Evolutionary conservation across 352 stramenopile species (phyloP).

Genomic region (Phytophthora macrochlamydospora): DNA sequence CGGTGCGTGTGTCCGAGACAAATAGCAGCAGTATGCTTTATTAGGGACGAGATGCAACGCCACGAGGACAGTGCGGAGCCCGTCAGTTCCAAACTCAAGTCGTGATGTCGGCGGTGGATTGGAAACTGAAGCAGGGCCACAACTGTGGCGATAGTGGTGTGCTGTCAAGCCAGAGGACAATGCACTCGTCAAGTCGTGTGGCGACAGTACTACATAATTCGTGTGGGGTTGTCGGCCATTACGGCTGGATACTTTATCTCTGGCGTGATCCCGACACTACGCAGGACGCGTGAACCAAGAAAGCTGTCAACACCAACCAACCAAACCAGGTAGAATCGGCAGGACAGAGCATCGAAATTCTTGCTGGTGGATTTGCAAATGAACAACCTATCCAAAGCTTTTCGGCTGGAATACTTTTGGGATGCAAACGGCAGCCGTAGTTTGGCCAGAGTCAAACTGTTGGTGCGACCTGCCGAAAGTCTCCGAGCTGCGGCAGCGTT

Average conservation of each 20-base stretch:
- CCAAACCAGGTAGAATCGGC: too few relatives aligned
- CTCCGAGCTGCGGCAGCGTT: background rate
- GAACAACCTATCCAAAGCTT: too few relatives aligned
- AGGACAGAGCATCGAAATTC: too few relatives aligned
- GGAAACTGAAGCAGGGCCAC: background rate
- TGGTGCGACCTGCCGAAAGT: background rate
- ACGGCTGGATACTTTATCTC: constrained; percentile 13
- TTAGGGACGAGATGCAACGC: background rate
- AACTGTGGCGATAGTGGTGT: too few relatives aligned
- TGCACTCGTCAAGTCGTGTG: constrained; percentile 12
- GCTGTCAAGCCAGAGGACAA: background rate
- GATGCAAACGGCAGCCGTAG: too few relatives aligned
- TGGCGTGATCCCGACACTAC: constrained; percentile 10
- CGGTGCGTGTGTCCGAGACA: background rate
- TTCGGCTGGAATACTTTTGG: too few relatives aligned
- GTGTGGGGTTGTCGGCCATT: constrained; percentile 22
- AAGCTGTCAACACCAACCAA: too few relatives aligned
- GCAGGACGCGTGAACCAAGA: background rate
- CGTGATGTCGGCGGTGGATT: background rate
- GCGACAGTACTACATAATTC: constrained; percentile 14
- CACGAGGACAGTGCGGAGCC: background rate
- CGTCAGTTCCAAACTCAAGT: background rate
- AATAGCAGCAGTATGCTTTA: constrained; percentile 2
- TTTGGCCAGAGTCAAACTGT: background rate
- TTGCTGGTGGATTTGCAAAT: background rate